These are phyloP conservation scores for Sugiyamaella japonica DNA, from an alignment of 1,139 yeast genomes.

Conservation along the genomic window DNA sequence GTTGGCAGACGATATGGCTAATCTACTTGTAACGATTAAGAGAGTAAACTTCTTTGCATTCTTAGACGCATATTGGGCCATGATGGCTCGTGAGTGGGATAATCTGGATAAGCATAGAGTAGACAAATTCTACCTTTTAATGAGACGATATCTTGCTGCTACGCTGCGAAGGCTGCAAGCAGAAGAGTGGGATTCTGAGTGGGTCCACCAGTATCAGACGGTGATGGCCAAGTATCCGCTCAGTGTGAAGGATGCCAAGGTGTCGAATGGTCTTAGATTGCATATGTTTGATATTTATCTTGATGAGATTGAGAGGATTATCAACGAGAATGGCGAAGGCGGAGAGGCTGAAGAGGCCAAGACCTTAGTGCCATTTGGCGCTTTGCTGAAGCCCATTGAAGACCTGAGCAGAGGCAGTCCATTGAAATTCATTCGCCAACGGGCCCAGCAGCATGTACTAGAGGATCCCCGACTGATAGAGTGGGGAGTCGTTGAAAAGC, in stretches of 20 bases:
- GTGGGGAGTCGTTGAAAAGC: constrained; percentile 60
- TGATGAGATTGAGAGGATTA: constrained; percentile 76
- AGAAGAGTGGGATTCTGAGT: constrained; percentile 56
- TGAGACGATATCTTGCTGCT: constrained; percentile 73
- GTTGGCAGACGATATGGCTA: constrained; percentile 72
- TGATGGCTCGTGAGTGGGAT: constrained; percentile 82
- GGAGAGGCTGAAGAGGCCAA: constrained; percentile 25
- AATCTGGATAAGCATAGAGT: constrained; percentile 72
- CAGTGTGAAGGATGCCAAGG: constrained; percentile 43
- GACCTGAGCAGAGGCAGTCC: constrained; percentile 51
- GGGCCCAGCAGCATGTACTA: constrained; percentile 64
- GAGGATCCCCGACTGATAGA: constrained; percentile 59
- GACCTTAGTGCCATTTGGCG: constrained; percentile 52
- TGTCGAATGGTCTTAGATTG: constrained; percentile 76
- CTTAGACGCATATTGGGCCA: constrained; percentile 76
- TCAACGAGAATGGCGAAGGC: constrained; percentile 46
- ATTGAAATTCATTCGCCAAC: constrained; percentile 65
- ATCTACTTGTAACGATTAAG: constrained; percentile 48
- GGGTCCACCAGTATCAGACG: constrained; percentile 50
- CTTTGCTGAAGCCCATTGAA: constrained; percentile 59
- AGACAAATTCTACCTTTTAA: constrained; percentile 79
- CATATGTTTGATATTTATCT: constrained; percentile 82
- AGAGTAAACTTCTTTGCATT: constrained; percentile 53
- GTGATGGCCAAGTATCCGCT: constrained; percentile 43
- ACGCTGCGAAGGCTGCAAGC: constrained; percentile 57